Evolutionary conservation across 768 basidiomycete species (phyloP).

Genomic region (Amanita rimosa): DNA sequence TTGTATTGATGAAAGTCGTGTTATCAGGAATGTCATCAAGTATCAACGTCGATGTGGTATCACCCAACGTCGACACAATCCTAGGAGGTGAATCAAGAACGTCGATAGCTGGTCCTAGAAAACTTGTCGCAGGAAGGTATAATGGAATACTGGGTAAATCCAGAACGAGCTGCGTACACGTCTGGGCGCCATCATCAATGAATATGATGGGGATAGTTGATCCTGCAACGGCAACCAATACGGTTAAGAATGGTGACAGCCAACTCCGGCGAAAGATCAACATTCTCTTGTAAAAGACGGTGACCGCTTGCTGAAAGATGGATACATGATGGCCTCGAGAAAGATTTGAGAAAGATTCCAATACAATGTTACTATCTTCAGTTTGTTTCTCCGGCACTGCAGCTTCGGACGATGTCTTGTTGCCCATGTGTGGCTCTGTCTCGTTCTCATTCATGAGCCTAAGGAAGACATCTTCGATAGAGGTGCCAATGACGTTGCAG

Average conservation of each 20-base stretch:
- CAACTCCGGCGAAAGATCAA: slow-evolving; percentile 57
- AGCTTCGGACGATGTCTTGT: slow-evolving; percentile 5
- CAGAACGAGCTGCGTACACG: slow-evolving; percentile 33
- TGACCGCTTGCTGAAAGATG: slow-evolving; percentile 53
- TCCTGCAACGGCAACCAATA: slow-evolving; percentile 47
- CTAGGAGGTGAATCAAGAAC: slow-evolving; percentile 46
- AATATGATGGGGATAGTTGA: slow-evolving; percentile 60
- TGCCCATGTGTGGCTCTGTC: slow-evolving; percentile 11
- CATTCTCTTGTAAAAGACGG: slow-evolving; percentile 62
- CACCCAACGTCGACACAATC: slow-evolving; percentile 36
- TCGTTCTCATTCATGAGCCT: slow-evolving; percentile 47
- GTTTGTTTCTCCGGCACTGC: slow-evolving; percentile 9
- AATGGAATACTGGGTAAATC: slow-evolving; percentile 31
- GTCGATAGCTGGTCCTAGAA: slow-evolving; percentile 21
- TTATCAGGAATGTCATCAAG: slow-evolving; percentile 41
- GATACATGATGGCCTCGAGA: slow-evolving; percentile 42
- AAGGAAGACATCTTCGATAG: slow-evolving; percentile 78
- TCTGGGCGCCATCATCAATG: slow-evolving; percentile 36
- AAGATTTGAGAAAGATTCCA: slow-evolving; percentile 24
- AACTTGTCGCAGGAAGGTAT: slow-evolving; percentile 39
- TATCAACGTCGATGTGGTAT: slow-evolving; percentile 20
- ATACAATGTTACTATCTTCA: slow-evolving; percentile 10
- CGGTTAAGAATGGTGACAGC: slow-evolving; percentile 47
- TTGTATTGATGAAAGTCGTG: slow-evolving; percentile 42
- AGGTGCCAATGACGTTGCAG: slow-evolving; percentile 61